Conservation (phyloP, 306 rosid genomes). For the Quercus glauca region DNA sequence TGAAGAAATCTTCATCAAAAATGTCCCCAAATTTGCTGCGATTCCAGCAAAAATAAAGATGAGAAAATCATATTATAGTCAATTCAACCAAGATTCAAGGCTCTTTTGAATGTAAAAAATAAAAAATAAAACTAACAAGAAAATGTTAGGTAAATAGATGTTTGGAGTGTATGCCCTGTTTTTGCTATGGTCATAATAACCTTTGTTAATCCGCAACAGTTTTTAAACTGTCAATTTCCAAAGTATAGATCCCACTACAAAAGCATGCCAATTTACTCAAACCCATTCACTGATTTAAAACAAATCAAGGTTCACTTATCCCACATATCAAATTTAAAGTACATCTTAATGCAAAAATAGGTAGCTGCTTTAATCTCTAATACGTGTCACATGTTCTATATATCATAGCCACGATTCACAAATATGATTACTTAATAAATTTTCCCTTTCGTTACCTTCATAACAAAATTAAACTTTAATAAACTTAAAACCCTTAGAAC, state of each 20-base stretch:
- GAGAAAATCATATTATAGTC: background rate
- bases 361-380: background rate
- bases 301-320: no score
- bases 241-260: background rate
- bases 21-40: constrained; percentile 84
- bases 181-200: no score
- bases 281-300: no score
- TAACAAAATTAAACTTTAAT: no score
- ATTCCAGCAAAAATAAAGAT: constrained; percentile 10
- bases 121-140: background rate
- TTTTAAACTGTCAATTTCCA: background rate
- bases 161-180: background rate
- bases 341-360: background rate
- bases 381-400: background rate
- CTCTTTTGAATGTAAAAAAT: constrained; percentile 4
- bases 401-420: no score
- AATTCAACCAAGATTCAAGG: background rate
- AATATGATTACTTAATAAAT: no score
- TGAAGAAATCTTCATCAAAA: constrained; percentile 89
- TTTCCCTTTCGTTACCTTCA: no score
- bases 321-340: no score
- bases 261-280: background rate
- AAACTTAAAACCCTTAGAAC: no score
- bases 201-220: background rate
- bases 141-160: background rate